Evolutionary conservation across 495 filamentous ascomycete genomes (phyloP).

Genomic region (Cenococcum geophilum): DNA sequence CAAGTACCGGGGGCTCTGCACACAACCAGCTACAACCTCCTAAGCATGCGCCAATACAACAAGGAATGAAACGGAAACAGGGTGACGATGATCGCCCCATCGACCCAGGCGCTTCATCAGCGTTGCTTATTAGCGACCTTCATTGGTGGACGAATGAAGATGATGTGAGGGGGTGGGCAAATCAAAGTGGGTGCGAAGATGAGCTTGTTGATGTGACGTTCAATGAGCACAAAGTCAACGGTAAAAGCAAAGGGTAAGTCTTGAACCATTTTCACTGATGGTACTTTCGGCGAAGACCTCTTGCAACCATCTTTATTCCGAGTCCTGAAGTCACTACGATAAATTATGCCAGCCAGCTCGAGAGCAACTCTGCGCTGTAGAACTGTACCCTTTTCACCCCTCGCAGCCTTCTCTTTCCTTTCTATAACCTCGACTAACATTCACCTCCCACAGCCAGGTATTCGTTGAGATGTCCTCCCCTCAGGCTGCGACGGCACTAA

Average conservation of each 20-base stretch:
- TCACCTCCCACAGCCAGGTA: slow-evolving; percentile 59
- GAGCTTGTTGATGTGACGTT: slow-evolving; percentile 92
- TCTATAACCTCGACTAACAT: background rate
- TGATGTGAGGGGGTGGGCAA: slow-evolving; percentile 83
- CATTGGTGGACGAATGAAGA: slow-evolving; percentile 98
- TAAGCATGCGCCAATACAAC: slow-evolving; percentile 46
- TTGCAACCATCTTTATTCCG: background rate
- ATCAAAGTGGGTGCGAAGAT: slow-evolving; percentile 65
- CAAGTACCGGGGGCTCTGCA: slow-evolving; percentile 45
- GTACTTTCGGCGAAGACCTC: background rate
- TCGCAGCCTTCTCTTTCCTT: background rate
- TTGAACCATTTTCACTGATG: background rate
- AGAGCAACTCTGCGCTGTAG: too few species aligned
- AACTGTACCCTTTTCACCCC: too few species aligned
- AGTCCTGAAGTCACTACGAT: slow-evolving; percentile 1
- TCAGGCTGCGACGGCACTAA: slow-evolving; percentile 80
- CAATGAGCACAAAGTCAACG: slow-evolving; percentile 97
- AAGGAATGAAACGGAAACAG: slow-evolving; percentile 43
- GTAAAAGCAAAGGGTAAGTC: slow-evolving; percentile 91
- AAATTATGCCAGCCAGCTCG: too few species aligned
- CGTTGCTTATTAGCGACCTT: slow-evolving; percentile 78
- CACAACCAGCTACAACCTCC: slow-evolving; percentile 40
- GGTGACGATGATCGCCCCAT: slow-evolving; percentile 64
- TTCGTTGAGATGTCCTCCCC: slow-evolving; percentile 80
- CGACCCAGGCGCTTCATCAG: slow-evolving; percentile 76